Conservation (phyloP, 176 grass and related monocot genomes). For the Guadua angustifolia region DNA sequence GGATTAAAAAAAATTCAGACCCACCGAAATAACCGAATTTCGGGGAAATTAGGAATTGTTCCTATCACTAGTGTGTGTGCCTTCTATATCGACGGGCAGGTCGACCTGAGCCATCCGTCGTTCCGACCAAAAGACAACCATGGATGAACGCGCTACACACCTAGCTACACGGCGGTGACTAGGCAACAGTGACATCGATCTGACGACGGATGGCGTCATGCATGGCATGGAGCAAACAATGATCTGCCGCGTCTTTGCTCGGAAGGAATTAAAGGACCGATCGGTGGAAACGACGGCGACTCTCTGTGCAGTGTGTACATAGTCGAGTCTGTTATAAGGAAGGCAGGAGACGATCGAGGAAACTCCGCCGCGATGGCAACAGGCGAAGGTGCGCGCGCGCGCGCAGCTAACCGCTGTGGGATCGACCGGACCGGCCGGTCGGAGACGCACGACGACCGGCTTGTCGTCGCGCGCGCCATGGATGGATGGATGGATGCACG, state of each 20-base stretch:
- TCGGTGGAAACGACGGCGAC: not conserved
- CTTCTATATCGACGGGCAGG: no score
- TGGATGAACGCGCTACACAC: not conserved
- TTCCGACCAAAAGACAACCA: not conserved
- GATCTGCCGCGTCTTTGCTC: slow-evolving; percentile 15
- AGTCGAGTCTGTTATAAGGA: not conserved
- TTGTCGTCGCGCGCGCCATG: not conserved
- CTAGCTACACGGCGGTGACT: not conserved
- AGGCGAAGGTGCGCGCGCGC: not conserved
- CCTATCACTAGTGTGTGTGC: not conserved
- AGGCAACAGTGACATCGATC: not conserved
- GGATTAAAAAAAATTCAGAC: no score
- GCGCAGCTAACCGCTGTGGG: not conserved
- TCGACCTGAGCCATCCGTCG: not conserved
- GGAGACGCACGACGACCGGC: not conserved
- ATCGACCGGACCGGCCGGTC: not conserved
- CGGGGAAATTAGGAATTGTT: no score
- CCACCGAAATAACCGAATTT: no score
- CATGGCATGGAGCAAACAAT: not conserved
- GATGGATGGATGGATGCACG: not conserved
- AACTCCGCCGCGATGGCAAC: not conserved
- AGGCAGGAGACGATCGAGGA: not conserved
- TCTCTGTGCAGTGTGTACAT: not conserved
- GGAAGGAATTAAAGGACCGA: slow-evolving; percentile 11
- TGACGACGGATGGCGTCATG: not conserved